Base-by-base conservation (phyloP, 805 yeast species). In the Candida dendrica region DNA sequence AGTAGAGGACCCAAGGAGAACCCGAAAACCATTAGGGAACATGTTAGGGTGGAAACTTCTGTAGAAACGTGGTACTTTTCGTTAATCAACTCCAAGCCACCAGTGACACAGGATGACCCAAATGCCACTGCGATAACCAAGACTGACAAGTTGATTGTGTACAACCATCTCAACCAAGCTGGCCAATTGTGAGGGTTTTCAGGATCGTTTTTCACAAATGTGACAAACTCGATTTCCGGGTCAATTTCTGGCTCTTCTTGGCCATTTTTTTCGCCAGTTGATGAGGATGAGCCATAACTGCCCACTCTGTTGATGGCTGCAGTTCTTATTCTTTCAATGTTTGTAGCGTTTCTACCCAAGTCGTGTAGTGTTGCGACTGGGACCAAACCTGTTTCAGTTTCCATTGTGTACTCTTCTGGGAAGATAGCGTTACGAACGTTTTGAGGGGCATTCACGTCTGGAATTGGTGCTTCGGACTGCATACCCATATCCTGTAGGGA, bases 161-260 rank as follows among this genome's bases (percentile, higher is more conserved):
- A 85, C 1, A 60, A 3, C 86, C 90, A 80, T 57, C 78, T 76
- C 18, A 60, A 42, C 48, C 52, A 50, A 27, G 66, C 42, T 20
- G 74, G 65, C 97, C 97, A 89, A 61, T 89, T 89, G 56, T 81
- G 82, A 24, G 97, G 97, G 63, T 90, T 90, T 52, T 78, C 91
- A 0, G 95, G 95, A 60, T 90, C 98, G 47, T 77, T 74, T 16
- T 79, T 67, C 6, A 70, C 66, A 59, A 88, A 89, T 1, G 96
- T 89, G 43, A 90, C 96, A 58, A 87, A 85, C 58, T 86, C 91
- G 44, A 83, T 73, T 39, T 81, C 87, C 6, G 81, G 80, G 52
- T 79, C 85, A 32, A 75, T 55, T 13, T 68, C 71, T 18, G 49
- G 50, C 20, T 42, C 49, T 6, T 41, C 47, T 18, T 54, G 56